Evolutionary conservation across 495 filamentous ascomycete species (phyloP), one percentile per base, ranked within the genome.

Genomic region (Pyrenula massariospora): DNA sequence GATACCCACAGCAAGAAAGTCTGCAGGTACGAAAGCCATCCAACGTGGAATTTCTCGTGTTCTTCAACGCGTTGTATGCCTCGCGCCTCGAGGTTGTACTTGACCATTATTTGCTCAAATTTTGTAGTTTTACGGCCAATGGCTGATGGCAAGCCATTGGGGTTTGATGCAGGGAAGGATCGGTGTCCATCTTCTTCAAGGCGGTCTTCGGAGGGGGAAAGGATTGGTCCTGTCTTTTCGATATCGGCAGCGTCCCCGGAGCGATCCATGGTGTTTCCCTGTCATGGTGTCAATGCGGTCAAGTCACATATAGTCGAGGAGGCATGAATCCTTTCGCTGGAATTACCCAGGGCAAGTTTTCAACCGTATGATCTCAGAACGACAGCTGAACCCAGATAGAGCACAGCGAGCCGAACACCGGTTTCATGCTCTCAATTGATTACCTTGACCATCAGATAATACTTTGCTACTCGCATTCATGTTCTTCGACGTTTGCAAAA

Each of bases 51-150:
- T 48, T 81, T 75, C 63, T 88, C 81, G 42, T 83, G 65, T 24
- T 81, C 74, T 22, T 77, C 69, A 3, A 91, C 86, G 20, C 85
- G 83, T 58, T 85, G 77, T 55, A 89, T 86, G n/a, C 87, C 87
- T 20, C 87, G 81, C 22, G 81, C 80, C 65, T 91, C 87, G 36
- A 90, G 72, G 56, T 78, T 77, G 60, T 77, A 78, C 55, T 75
- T 72, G 47, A 77, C 60, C 5, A 80, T 66, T 48, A 70, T 69
- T 25, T 70, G 60, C 64, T 76, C 73, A 55, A 76, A 69, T 42
- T 42, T 42, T 42, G 31, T 42, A 15, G 31, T 42, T 42, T 42
- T 42, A 8, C 31, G 5, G 31, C 31, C 31, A 42, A 42, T 42
- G 31, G 31, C 31, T 5, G 31, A 42, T 15, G 31, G 31, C 31